Evolutionary conservation across 495 filamentous ascomycete species (phyloP).

Genomic region (Aspergillus leporis): DNA sequence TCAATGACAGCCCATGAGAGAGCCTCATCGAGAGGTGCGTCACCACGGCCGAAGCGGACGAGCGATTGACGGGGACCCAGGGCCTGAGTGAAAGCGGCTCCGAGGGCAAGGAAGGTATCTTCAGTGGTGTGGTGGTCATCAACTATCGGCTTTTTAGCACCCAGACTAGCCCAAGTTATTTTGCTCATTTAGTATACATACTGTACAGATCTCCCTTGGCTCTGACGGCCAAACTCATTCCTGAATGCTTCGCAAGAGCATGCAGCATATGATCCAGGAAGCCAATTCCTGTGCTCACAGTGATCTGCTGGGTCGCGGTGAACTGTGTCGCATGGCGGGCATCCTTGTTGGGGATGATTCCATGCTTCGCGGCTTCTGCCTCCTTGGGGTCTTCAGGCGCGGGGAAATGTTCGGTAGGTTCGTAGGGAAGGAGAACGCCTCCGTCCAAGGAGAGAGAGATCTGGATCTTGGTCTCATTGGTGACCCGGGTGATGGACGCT

Average conservation of each 20-base stretch:
- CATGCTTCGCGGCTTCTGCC: slow-evolving; percentile 60
- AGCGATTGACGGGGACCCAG: slow-evolving; percentile 76
- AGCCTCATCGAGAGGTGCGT: slow-evolving; percentile 92
- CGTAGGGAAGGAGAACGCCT: slow-evolving; percentile 65
- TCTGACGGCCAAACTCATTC: slow-evolving; percentile 81
- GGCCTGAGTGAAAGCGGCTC: slow-evolving; percentile 75
- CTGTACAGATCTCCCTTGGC: slow-evolving; percentile 90
- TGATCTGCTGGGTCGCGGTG: slow-evolving; percentile 78
- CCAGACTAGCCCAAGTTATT: not conserved
- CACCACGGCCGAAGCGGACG: slow-evolving; percentile 85
- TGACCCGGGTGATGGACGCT: slow-evolving; percentile 76
- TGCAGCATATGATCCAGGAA: slow-evolving; percentile 99
- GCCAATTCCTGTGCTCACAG: slow-evolving; percentile 91
- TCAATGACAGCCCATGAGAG: slow-evolving; percentile 93
- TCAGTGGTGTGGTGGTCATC: slow-evolving; percentile 99
- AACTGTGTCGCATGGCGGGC: slow-evolving; percentile 76
- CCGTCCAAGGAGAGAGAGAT: slow-evolving; percentile 91
- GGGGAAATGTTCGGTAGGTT: slow-evolving; percentile 49
- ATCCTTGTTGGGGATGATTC: slow-evolving; percentile 80
- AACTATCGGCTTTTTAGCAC: slow-evolving; percentile 51
- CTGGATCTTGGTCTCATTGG: slow-evolving; percentile 96
- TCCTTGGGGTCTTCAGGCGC: slow-evolving; percentile 39
- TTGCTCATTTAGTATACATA: slow-evolving; percentile 50
- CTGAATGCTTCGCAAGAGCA: slow-evolving; percentile 90
- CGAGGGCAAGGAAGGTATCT: slow-evolving; percentile 91